phyloP scores from a whole-genome alignment of 208 protist genomes.

The Zelonia costaricensis region DNA sequence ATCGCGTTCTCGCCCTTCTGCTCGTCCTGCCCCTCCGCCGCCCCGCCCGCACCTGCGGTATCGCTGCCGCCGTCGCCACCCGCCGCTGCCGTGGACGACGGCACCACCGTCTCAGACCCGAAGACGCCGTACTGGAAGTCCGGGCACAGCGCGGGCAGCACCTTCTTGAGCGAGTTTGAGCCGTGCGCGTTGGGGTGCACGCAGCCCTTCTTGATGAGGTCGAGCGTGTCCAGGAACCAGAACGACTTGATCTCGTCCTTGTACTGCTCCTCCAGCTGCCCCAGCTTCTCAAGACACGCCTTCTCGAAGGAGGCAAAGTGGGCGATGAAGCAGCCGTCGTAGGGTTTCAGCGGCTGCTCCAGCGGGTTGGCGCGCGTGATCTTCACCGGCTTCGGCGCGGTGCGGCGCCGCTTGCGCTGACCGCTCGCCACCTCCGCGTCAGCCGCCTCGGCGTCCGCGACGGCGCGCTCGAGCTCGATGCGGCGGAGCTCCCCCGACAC shows the following conservation, averaged over 20 bases:
- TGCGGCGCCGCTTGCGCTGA: constrained; percentile 13
- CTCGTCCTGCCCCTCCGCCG: constrained; percentile 31
- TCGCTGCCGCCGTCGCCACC: constrained; percentile 1
- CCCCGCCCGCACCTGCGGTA: neutral
- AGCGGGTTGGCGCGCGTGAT: constrained; percentile 42
- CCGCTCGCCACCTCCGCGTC: constrained; percentile 20
- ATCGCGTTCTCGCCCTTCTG: constrained; percentile 92
- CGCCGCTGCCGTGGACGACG: neutral
- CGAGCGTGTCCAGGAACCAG: constrained; percentile 88
- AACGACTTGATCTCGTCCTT: constrained; percentile 82
- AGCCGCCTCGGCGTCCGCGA: constrained; percentile 21
- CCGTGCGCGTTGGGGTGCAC: constrained; percentile 83
- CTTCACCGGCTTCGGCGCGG: constrained; percentile 36
- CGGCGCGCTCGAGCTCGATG: constrained; percentile 22
- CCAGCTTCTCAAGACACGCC: constrained; percentile 84
- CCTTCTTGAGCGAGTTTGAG: constrained; percentile 91
- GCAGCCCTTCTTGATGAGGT: constrained; percentile 79
- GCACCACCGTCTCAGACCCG: constrained; percentile 38
- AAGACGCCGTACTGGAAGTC: constrained; percentile 90
- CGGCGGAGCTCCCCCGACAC: constrained; percentile 52
- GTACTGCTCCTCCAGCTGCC: constrained; percentile 69
- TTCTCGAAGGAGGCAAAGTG: constrained; percentile 91
- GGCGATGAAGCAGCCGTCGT: constrained; percentile 87
- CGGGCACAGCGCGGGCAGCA: constrained; percentile 84
- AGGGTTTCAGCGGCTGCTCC: constrained; percentile 59